Evolutionary conservation across 768 basidiomycete genomes (phyloP), one percentile per base, ranked within the genome.

Genomic region (Sporobolomyces phaffii): DNA sequence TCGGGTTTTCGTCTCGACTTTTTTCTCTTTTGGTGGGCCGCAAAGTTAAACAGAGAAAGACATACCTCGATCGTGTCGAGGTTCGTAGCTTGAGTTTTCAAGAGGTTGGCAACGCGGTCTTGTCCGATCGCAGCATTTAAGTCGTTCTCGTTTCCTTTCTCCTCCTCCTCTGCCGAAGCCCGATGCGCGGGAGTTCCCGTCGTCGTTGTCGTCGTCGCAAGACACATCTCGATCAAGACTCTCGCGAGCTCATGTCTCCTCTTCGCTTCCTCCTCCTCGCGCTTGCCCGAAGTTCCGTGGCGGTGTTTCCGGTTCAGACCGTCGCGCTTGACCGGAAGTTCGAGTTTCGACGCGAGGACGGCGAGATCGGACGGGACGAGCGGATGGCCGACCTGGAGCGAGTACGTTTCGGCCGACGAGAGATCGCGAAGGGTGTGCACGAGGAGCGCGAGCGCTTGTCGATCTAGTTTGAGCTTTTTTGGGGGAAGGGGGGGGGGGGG

Each of bases 161-260:
- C 5, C n/a, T 1, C 33, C 29, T 13, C 43, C 7, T 33, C 24
- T n/a, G n/a, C n/a, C n/a, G n/a, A n/a, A n/a, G n/a, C n/a, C n/a
- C n/a, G n/a, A n/a, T n/a, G n/a, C n/a, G n/a, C n/a, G n/a, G n/a
- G n/a, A n/a, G n/a, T n/a, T n/a, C n/a, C n/a, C n/a, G n/a, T n/a
- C n/a, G n/a, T n/a, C n/a, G n/a, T n/a, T n/a, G n/a, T n/a, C n/a
- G n/a, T 6, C 59, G 33, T 36, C 14, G 51, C 22, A 28, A 64
- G 26, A 33, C 58, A 62, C 69, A 70, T 67, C 52, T 71, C 70
- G 20, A 71, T 65, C 31, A 71, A 33, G 50, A 64, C 15, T 24
- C 54, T 49, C 49, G 70, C 70, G 9, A 71, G 44, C 14, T 2
- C 34, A 48, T 56, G 4, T 24, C 41, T 64, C 13, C 57, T 9